phyloP scores from a whole-genome alignment of 2,329 filamentous ascomycete species.

The Pseudohalonectria lignicola region DNA sequence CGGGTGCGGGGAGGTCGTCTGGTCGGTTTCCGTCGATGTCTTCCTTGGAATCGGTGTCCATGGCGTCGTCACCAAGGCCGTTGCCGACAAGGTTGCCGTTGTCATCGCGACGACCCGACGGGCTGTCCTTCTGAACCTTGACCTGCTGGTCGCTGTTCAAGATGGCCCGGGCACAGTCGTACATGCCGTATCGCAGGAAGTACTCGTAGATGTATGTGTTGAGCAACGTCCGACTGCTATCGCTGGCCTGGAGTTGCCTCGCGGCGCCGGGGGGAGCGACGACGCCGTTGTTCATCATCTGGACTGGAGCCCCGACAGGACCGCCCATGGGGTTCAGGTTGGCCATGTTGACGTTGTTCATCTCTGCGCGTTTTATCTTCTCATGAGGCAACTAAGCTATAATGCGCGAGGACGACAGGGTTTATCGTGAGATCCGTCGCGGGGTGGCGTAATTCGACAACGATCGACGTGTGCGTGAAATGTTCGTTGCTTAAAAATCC shows the following conservation, averaged over 20 bases:
- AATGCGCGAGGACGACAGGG: no score
- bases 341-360: constrained; percentile 59
- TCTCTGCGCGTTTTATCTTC: no score
- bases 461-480: no score
- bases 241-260: constrained; percentile 30
- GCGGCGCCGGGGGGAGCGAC: constrained; percentile 20
- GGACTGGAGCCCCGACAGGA: constrained; percentile 51
- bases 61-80: constrained; percentile 60
- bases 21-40: constrained; percentile 64
- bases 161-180: constrained; percentile 69
- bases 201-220: constrained; percentile 91
- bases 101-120: constrained; percentile 54
- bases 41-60: constrained; percentile 78
- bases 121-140: constrained; percentile 57
- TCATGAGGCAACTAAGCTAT: no score
- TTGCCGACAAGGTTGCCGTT: constrained; percentile 58
- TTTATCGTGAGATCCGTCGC: no score
- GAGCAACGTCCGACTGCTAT: constrained; percentile 44
- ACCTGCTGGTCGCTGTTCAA: constrained; percentile 55
- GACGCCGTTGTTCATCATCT: constrained; percentile 55
- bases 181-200: constrained; percentile 77
- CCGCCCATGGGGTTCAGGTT: constrained; percentile 60
- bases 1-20: constrained; percentile 67
- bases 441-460: no score
- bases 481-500: no score